Conservation (phyloP, 2,329 filamentous ascomycete genomes). For the Aspergillus thermomutatus region DNA sequence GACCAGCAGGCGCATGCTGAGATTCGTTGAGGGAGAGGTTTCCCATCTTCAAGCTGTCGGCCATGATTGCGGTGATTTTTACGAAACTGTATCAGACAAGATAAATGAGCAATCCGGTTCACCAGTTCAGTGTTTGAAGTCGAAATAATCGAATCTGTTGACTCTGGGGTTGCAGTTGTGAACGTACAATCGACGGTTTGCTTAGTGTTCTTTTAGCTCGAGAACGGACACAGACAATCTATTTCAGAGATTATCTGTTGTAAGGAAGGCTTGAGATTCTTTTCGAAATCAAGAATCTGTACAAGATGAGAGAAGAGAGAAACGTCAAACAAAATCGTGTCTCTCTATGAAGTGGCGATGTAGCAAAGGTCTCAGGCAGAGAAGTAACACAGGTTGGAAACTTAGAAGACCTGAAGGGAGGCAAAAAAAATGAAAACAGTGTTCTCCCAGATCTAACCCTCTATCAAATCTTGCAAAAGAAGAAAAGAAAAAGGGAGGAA, state of each 20-base stretch:
- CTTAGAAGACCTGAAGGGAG: conserved; percentile 23
- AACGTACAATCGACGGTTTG: not conserved
- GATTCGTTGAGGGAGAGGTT: conserved; percentile 56
- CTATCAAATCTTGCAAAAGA: conserved; percentile 21
- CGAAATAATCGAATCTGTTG: not conserved
- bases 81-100: not conserved
- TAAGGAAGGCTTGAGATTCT: conserved; percentile 8
- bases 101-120: conserved; percentile 12
- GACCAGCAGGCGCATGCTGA: conserved; percentile 53
- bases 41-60: conserved; percentile 41
- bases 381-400: conserved; percentile 10
- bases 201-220: conserved; percentile 1
- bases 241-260: not conserved
- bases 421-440: conserved; percentile 20
- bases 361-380: conserved; percentile 2
- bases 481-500: conserved; percentile 16
- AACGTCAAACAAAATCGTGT: conserved; percentile 18
- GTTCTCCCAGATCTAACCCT: conserved; percentile 25
- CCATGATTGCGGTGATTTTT: conserved; percentile 32
- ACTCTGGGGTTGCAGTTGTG: not conserved
- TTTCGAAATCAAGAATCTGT: conserved; percentile 14
- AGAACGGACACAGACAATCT: not conserved
- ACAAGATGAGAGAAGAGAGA: conserved; percentile 21
- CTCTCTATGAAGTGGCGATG: conserved; percentile 21
- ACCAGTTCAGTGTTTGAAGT: conserved; percentile 8